These are phyloP conservation scores for Mrakia blollopis DNA, from an alignment of 768 basidiomycete species.

Conservation along the genomic window DNA sequence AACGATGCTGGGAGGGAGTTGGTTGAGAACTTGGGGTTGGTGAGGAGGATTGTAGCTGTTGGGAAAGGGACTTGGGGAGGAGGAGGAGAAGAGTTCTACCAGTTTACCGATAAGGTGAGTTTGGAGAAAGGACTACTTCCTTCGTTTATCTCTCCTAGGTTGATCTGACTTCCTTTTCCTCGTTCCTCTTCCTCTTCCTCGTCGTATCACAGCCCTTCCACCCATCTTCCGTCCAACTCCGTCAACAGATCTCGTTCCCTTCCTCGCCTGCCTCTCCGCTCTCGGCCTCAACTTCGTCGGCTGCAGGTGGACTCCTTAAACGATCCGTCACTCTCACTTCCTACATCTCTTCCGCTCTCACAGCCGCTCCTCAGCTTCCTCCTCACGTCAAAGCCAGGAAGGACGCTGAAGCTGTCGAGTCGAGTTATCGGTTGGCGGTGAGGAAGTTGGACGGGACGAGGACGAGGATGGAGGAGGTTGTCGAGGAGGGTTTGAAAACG, in stretches of 20 bases:
- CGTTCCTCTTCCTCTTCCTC: not conserved
- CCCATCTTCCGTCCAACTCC: not conserved
- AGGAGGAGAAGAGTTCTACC: slow-evolving; percentile 27
- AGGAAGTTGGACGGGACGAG: slow-evolving; percentile 26
- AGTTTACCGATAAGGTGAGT: slow-evolving; percentile 27
- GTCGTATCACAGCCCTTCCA: not conserved
- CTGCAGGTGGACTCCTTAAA: slow-evolving; percentile 7
- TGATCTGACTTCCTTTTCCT: not conserved
- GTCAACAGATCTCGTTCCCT: slow-evolving; percentile 16
- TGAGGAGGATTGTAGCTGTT: slow-evolving; percentile 19
- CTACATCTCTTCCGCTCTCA: not conserved
- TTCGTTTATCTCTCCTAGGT: not conserved
- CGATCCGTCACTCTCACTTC: slow-evolving; percentile 24
- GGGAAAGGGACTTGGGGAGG: slow-evolving; percentile 28
- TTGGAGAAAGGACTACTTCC: too few relatives aligned
- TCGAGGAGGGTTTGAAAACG: slow-evolving; percentile 20
- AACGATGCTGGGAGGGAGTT: slow-evolving; percentile 24
- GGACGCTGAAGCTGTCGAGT: slow-evolving; percentile 19
- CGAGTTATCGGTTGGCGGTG: slow-evolving; percentile 18
- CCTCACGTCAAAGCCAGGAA: slow-evolving; percentile 15
- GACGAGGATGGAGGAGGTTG: slow-evolving; percentile 29
- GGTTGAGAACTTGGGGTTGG: slow-evolving; percentile 22
- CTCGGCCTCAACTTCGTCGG: not conserved
- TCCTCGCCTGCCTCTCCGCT: not conserved
- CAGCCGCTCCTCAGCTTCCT: not conserved